These are phyloP conservation scores for Stromatinia cepivora DNA, from an alignment of 2,329 filamentous ascomycete genomes.

Conservation along the genomic window DNA sequence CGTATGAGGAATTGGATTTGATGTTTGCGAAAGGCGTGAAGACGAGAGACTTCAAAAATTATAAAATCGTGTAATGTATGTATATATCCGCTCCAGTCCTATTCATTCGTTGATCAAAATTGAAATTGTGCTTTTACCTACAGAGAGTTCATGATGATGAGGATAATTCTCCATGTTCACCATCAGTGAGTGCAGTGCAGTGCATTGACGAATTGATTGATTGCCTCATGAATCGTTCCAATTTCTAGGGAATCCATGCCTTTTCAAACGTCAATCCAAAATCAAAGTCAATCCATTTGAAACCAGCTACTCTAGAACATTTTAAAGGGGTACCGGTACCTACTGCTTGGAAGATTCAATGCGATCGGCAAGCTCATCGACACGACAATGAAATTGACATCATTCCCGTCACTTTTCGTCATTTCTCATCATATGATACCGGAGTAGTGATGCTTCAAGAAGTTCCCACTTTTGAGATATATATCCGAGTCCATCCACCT, in stretches of 20 bases:
- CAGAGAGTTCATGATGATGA: neutral
- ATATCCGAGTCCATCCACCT: neutral
- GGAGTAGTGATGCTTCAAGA: neutral
- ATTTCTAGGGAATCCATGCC: neutral
- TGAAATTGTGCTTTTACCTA: neutral
- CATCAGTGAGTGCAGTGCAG: neutral
- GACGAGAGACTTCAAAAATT: constrained; percentile 40
- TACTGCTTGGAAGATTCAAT: neutral
- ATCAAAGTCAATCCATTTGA: neutral
- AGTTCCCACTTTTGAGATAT: neutral
- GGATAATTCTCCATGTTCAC: neutral
- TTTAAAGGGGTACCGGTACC: no score
- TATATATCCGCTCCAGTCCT: neutral
- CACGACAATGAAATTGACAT: constrained; percentile 4
- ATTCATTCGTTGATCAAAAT: no score
- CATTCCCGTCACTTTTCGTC: neutral
- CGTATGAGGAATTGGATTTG: constrained; percentile 49
- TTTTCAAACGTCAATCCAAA: neutral
- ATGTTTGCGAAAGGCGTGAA: constrained; percentile 45
- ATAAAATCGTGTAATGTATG: constrained; percentile 26
- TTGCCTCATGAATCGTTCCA: neutral
- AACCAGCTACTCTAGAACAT: no score
- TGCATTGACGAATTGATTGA: neutral
- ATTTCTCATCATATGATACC: neutral
- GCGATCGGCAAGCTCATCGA: neutral